phyloP scores from a whole-genome alignment of 2,329 filamentous ascomycete species.

The Alternaria incomplexa region DNA sequence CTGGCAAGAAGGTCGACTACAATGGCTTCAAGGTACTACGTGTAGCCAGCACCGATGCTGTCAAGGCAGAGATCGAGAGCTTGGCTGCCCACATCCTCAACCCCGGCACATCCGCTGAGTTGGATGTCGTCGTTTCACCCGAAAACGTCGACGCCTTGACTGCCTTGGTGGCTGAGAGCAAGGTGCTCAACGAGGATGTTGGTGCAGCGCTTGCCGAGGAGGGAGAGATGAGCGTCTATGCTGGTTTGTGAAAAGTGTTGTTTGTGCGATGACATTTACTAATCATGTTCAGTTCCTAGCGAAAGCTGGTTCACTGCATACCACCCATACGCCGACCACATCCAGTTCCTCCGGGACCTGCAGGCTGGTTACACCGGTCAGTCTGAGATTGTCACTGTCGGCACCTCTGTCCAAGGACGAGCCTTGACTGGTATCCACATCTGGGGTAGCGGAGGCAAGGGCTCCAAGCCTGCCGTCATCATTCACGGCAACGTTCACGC shows the following conservation, averaged over 20 bases:
- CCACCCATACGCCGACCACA: constrained; percentile 44
- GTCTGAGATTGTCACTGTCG: constrained; percentile 43
- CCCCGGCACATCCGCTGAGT: constrained; percentile 32
- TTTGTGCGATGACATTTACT: not conserved
- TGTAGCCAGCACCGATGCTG: constrained; percentile 24
- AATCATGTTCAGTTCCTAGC: constrained; percentile 30
- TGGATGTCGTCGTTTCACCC: constrained; percentile 47
- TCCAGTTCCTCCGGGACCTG: constrained; percentile 42
- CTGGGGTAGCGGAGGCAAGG: constrained; percentile 46
- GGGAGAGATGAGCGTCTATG: constrained; percentile 33
- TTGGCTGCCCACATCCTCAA: constrained; percentile 43
- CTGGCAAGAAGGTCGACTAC: constrained; percentile 43
- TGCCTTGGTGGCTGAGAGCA: constrained; percentile 33
- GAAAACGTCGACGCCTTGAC: constrained; percentile 39
- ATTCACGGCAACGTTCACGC: constrained; percentile 46
- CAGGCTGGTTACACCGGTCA: constrained; percentile 40
- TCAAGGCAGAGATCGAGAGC: constrained; percentile 38
- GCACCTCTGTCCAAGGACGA: constrained; percentile 42
- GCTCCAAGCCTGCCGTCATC: constrained; percentile 44
- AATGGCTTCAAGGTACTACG: constrained; percentile 46
- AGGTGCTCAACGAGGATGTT: constrained; percentile 43
- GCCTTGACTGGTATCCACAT: constrained; percentile 46
- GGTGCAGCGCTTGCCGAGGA: constrained; percentile 43
- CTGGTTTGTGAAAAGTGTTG: constrained; percentile 26
- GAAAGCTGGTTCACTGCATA: constrained; percentile 48